Base-by-base conservation (phyloP, 495 filamentous ascomycete genomes). In the Penicillium antarcticum region DNA sequence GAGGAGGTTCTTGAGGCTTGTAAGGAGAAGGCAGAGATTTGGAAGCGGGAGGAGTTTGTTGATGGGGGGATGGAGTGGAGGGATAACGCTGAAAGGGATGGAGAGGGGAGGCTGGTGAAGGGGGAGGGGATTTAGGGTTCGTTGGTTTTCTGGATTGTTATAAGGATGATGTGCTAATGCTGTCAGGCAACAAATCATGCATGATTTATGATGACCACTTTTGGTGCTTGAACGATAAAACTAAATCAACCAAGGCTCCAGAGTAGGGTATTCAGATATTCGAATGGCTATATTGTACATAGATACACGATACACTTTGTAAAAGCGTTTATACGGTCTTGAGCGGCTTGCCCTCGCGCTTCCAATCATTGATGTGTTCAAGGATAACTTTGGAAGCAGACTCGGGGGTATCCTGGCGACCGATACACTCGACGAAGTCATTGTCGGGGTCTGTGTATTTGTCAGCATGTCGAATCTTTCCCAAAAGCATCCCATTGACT, bases 361-460 rank as follows among this genome's bases (percentile, higher is more conserved):
- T 85, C 92, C 91, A 97, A 69, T 98, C 94, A 51, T 84, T 84
- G 70, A 98, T 85, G 73, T 98, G 94, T 51, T 87, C 83, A 51
- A 85, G 61, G 50, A 97, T 96, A 40, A 96, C 75, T 70, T 82
- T 87, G 38, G 92, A 88, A 12, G 86, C 95, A 56, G 86, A 78
- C 55, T 95, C 87, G 12, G 92, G 88, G 21, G 86, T 92, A 75
- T 96, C 91, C 71, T 97, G 91, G 51, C 95, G 79, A 32, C 94
- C 94, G 57, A 98, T 86, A 19, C 91, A 95, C 75, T 98, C 94
- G 19, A 98, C 92, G 66, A 98, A 98, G 70, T 97, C 95, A 12
- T 91, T 91, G 52, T 98, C 95, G 37, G 94, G 94, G 71, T 97
- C 91, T 87, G 61, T 37, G 26, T 33, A 47, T 44, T 11, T 18